Evolutionary conservation across 1,284 basidiomycete species (phyloP).

Genomic region (Cutaneotrichosporon daszewskae): DNA sequence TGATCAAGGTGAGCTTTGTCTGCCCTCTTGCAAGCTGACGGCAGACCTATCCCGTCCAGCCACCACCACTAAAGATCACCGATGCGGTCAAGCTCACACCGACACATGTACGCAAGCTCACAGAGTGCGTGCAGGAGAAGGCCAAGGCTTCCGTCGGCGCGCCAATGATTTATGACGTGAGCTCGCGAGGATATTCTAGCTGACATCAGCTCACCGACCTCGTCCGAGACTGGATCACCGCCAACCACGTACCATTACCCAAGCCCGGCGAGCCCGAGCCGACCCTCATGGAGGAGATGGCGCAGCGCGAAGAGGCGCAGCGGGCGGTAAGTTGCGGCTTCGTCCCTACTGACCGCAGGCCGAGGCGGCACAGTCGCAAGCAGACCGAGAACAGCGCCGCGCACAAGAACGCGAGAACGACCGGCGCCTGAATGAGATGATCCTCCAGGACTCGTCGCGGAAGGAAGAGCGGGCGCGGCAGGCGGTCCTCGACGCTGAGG

Average conservation of each 20-base stretch:
- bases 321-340: constrained; percentile 30
- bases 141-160: constrained; percentile 34
- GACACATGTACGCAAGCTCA: constrained; percentile 34
- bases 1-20: constrained; percentile 33
- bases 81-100: constrained; percentile 35
- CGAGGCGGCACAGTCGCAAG: constrained; percentile 24
- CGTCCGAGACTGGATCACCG: constrained; percentile 38
- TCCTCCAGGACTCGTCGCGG: constrained; percentile 34
- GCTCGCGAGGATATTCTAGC: constrained; percentile 1
- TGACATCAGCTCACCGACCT: constrained; percentile 34
- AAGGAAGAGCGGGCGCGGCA: constrained; percentile 32
- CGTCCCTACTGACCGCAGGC: constrained; percentile 18
- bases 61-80: constrained; percentile 33
- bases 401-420: constrained; percentile 30
- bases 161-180: constrained; percentile 45
- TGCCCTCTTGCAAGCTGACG: not conserved
- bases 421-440: constrained; percentile 34
- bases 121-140: constrained; percentile 34
- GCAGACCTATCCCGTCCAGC: constrained; percentile 38
- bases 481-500: constrained; percentile 11
- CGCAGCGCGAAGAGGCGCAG: constrained; percentile 41
- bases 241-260: constrained; percentile 40
- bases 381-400: constrained; percentile 25
- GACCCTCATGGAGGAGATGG: constrained; percentile 46
- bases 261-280: constrained; percentile 31